These are phyloP conservation scores for Yamadazyma songkhlaensis DNA, from an alignment of 1,139 yeast species.

Conservation along the genomic window DNA sequence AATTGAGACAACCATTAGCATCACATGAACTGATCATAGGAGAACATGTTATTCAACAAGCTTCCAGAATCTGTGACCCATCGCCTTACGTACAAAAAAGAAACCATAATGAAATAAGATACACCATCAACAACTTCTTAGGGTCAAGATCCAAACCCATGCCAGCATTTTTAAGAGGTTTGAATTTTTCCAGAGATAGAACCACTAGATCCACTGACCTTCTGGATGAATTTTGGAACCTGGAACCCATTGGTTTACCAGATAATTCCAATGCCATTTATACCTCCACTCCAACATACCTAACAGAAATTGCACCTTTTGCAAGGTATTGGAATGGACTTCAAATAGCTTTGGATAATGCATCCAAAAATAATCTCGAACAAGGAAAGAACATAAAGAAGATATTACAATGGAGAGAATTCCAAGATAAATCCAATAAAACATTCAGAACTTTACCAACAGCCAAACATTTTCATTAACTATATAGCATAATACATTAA, in stretches of 20 bases:
- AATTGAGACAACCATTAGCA: slow-evolving; percentile 19
- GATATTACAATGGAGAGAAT: slow-evolving; percentile 36
- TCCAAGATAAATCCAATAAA: slow-evolving; percentile 21
- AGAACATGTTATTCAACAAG: slow-evolving; percentile 1
- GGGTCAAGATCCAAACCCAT: slow-evolving; percentile 26
- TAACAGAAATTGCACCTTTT: slow-evolving; percentile 33
- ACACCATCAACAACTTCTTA: slow-evolving; percentile 17
- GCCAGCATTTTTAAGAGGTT: slow-evolving; percentile 18
- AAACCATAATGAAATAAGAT: slow-evolving; percentile 16
- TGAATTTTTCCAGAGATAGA: slow-evolving; percentile 11
- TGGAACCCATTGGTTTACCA: slow-evolving; percentile 23
- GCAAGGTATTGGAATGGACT: slow-evolving; percentile 34
- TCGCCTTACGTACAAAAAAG: slow-evolving; percentile 8
- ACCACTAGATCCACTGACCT: slow-evolving; percentile 15
- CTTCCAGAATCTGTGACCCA: not conserved
- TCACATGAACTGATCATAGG: slow-evolving; percentile 34
- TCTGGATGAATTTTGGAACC: slow-evolving; percentile 11
- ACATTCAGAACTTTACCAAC: slow-evolving; percentile 11
- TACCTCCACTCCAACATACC: slow-evolving; percentile 18
- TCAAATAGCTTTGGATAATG: slow-evolving; percentile 26
- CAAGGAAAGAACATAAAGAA: slow-evolving; percentile 25
- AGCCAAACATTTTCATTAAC: slow-evolving; percentile 4
- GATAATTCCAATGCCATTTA: slow-evolving; percentile 22
- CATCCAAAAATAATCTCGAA: slow-evolving; percentile 11
- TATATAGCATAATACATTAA: not conserved